These are phyloP conservation scores for Linum tenue DNA, from an alignment of 345 rosid species.

Conservation along the genomic window DNA sequence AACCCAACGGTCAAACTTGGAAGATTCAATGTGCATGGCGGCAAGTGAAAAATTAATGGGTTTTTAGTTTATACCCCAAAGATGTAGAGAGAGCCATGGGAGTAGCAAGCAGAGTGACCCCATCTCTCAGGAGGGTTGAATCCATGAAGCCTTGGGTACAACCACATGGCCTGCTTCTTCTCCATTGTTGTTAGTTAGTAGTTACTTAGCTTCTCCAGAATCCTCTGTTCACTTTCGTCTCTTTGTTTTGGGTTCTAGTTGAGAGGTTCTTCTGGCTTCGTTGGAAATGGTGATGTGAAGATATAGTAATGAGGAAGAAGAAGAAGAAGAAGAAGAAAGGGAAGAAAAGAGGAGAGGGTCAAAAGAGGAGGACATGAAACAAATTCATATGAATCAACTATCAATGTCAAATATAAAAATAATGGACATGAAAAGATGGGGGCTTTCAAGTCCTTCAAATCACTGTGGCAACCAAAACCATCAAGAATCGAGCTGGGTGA, in stretches of 20 bases:
- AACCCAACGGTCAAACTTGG: neutral
- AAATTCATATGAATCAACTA: constrained; percentile 48
- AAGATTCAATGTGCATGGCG: neutral
- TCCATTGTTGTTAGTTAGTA: constrained; percentile 8
- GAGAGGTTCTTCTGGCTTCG: constrained; percentile 10
- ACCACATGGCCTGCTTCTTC: constrained; percentile 60
- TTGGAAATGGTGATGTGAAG: neutral
- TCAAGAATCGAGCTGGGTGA: neutral
- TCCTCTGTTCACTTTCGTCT: constrained; percentile 23
- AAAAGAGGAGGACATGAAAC: constrained; percentile 42
- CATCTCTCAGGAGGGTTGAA: constrained; percentile 66
- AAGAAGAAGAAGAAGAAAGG: constrained; percentile 14
- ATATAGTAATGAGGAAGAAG: constrained; percentile 18
- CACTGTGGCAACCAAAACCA: constrained; percentile 60
- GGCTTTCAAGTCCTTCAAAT: constrained; percentile 53
- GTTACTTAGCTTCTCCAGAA: constrained; percentile 29
- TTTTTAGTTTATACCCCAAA: constrained; percentile 41
- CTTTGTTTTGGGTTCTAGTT: neutral
- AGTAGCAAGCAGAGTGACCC: constrained; percentile 73
- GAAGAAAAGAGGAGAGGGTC: constrained; percentile 18
- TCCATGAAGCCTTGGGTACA: constrained; percentile 48
- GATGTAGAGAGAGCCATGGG: constrained; percentile 46
- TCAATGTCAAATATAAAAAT: constrained; percentile 36
- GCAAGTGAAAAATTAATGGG: too few relatives aligned
- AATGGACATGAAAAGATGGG: constrained; percentile 75